Evolutionary conservation across 2,329 filamentous ascomycete genomes (phyloP), one percentile per base, ranked within the genome.

Genomic region (Diaporthe sp.): DNA sequence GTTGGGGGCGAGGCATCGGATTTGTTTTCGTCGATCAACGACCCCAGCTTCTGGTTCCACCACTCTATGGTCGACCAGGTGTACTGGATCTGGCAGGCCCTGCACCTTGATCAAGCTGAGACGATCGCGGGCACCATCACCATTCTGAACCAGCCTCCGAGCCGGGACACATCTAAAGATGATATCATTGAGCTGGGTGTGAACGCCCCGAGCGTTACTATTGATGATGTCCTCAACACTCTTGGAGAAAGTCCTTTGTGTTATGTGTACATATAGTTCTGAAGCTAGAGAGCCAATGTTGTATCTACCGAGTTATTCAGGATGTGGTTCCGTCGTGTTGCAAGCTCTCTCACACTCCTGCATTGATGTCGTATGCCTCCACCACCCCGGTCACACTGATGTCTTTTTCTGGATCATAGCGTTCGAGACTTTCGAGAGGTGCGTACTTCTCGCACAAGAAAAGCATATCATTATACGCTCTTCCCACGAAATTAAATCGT

Each of bases 1-100:
- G 47, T 76, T 3, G 75, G 75, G 5, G 71, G 44, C 44, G 73
- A 55, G 20, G 72, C 70, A 1, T 65, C 57, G 9, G 72, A 71
- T 31, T 28, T 72, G 9, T 71, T 73, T 51, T 68, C 76, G 4
- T 63, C 65, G 0, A 68, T 61, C 25, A 67, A 71, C 10, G 83
- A 85, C 34, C 83, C 83, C 31, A 81, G 72, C 17, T 85, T 85
- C 74, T 85, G 80, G 71, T 72, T 84, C 0, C 83, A 83, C 47
- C 82, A 85, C 75, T 73, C 77, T 3, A 82, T 82, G 78, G 57
- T 82, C 0, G 81, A 81, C 60, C 79, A 79, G 0, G 44, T 78
- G 1, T 82, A 79, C 37, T 82, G 81, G 81, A 76, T 82, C 1
- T 82, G 81, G 81, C 80, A 81, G 73, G 76, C 75, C 0, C 67